Percentiles rank a stretch among this genome's conserved stretches.
phyloP scores from a whole-genome alignment of 2,329 filamentous ascomycete species.

The Lasiodiplodia hormozganensis region DNA sequence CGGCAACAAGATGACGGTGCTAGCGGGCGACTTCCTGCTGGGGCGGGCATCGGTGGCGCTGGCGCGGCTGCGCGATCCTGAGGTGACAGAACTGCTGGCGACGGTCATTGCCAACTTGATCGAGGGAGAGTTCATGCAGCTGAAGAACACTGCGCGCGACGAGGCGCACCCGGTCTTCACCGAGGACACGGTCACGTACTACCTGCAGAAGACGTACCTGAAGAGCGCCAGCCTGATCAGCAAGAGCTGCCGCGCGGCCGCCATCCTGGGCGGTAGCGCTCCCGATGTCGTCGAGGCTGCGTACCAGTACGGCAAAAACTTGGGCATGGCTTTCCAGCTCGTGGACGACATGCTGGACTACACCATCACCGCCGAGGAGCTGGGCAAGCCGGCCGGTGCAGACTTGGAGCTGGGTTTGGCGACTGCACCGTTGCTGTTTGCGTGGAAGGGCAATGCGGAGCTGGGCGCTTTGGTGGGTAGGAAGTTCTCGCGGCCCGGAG shows the following conservation, averaged over 20 bases:
- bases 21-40: slow-evolving; percentile 95
- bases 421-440: slow-evolving; percentile 92
- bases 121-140: slow-evolving; percentile 99
- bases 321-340: slow-evolving; percentile 94
- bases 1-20: slow-evolving; percentile 98
- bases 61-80: slow-evolving; percentile 86
- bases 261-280: slow-evolving; percentile 80
- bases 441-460: slow-evolving; percentile 88
- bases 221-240: slow-evolving; percentile 96
- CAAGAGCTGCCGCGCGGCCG: slow-evolving; percentile 91
- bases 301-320: slow-evolving; percentile 90
- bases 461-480: slow-evolving; percentile 87
- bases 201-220: slow-evolving; percentile 97
- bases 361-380: slow-evolving; percentile 80
- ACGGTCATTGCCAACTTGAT: slow-evolving; percentile 98
- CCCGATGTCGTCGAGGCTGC: slow-evolving; percentile 85
- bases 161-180: slow-evolving; percentile 85
- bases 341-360: slow-evolving; percentile 99
- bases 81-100: slow-evolving; percentile 92
- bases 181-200: slow-evolving; percentile 89
- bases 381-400: slow-evolving; percentile 94
- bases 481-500: slow-evolving; percentile 84
- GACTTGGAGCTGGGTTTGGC: slow-evolving; percentile 93
- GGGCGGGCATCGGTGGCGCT: slow-evolving; percentile 92
- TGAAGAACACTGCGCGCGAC: slow-evolving; percentile 92